These are phyloP conservation scores for Debaryomyces nepalensis DNA, from an alignment of 1,139 yeast species.

Conservation along the genomic window DNA sequence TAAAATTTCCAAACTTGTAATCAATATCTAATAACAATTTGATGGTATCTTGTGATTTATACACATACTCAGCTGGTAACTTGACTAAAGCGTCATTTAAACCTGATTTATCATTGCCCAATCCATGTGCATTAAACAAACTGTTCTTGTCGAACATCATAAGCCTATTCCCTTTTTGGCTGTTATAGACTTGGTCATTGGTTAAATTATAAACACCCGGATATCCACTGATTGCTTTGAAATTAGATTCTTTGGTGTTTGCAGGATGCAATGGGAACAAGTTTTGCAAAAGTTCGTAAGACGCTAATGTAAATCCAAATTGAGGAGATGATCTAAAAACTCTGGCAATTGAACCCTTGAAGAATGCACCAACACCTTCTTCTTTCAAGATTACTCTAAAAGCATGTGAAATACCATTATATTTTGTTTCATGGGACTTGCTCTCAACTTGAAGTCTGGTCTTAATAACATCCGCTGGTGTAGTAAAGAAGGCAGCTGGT, in stretches of 20 bases:
- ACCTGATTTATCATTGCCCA: conserved; percentile 22
- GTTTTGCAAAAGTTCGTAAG: conserved; percentile 79
- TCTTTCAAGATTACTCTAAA: conserved; percentile 73
- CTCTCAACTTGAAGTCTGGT: conserved; percentile 92
- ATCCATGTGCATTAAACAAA: conserved; percentile 28
- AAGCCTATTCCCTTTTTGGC: conserved; percentile 41
- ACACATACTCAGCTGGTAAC: conserved; percentile 55
- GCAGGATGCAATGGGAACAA: conserved; percentile 54
- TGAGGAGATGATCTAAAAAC: conserved; percentile 96
- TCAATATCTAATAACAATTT: conserved; percentile 66
- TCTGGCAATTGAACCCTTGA: conserved; percentile 96
- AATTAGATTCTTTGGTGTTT: conserved; percentile 48
- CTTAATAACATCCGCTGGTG: conserved; percentile 96
- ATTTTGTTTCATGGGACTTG: conserved; percentile 74
- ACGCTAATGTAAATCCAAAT: conserved; percentile 95
- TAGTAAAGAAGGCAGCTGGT: conserved; percentile 95
- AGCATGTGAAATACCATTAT: conserved; percentile 79
- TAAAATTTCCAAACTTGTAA: conserved; percentile 63
- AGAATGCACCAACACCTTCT: conserved; percentile 79
- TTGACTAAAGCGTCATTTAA: conserved; percentile 44
- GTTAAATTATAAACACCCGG: conserved; percentile 54
- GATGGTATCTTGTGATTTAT: conserved; percentile 65
- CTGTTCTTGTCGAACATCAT: conserved; percentile 43
- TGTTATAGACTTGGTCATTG: conserved; percentile 51
- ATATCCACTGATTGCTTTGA: conserved; percentile 50